Base-by-base conservation (phyloP, 768 basidiomycete genomes). In the Termitomyces titanicus region DNA sequence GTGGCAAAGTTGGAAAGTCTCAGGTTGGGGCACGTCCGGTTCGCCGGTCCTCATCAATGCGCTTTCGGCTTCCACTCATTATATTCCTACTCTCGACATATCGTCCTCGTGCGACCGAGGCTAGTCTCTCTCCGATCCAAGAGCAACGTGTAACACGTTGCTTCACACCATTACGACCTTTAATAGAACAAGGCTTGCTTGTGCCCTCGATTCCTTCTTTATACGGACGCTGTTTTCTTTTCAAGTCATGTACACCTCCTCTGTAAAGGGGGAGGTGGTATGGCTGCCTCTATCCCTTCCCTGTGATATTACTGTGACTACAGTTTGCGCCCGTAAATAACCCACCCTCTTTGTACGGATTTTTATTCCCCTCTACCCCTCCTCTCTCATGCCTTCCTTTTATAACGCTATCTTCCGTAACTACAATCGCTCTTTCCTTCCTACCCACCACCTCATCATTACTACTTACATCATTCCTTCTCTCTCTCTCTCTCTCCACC, bases 151-250 rank as follows among this genome's bases (percentile, higher is more conserved):
- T n/a, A 29, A 29, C 29, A 29, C 51, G 63, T 59, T 54, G 50
- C 58, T 56, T 58, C 58, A 64, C 62, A 65, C 64, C 59, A 64
- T 52, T 66, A 65, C 64, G 61, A 60, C 61, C 53, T 59, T 55
- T 54, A 59, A 42, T 49, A 62, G 56, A 52, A 61, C 61, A 64
- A 61, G 67, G 68, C 66, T 67, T 62, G 60, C 58, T 59, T 58
- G 61, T 54, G 63, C 64, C 66, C 62, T 63, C 59, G 57, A 57
- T 53, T 65, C 65, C 66, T 72, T 79, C 71, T 69, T 71, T 70
- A 75, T 72, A 87, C 85, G 88, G 88, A 89, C 88, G 88, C 86
- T 85, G 72, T 80, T 80, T 85, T 81, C 70, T 75, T 77, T 86
- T 82, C 83, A 85, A 46, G 68, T 64, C 62, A 64, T 58, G 57